Base-by-base conservation (phyloP, 345 rosid species). In the Lumnitzera racemosa region DNA sequence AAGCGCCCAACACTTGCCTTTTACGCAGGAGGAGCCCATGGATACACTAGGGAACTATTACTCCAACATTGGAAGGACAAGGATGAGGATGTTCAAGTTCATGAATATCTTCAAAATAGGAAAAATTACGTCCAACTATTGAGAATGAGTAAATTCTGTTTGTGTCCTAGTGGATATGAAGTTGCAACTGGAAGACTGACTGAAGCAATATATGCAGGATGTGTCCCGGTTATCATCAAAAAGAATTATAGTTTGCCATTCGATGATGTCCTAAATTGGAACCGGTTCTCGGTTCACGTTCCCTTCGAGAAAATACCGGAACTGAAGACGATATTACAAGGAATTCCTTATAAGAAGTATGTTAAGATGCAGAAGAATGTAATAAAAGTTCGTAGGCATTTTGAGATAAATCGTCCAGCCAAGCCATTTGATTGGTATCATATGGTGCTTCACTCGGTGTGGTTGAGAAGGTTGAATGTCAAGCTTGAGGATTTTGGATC, bases 1-100 rank as follows among this genome's bases (percentile, higher is more conserved):
- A 70, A 84, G 13, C 78, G 91, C 5, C 51, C 79, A 1, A 78
- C 72, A 67, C 71, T 88, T 0, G 85, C 91, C 1, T 88, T 90
- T 69, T 88, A 88, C 3, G 83, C 96, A 0, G 96, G 97, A 0
- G 86, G 96, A 15, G 56, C 56, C 15, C 96, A 88, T 7, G 91
- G 97, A 4, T 51, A 64, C 57, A 78, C 84, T 1, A 69, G 96
- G 0, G 61, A 72, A 36, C 59, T 67, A 50, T 50, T 90, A 29
- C 51, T 90, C 5, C 14, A 73, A 20, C 79, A 78, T 3, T 90
- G 96, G 97, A 88, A 82, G 67, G 83, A 61, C 47, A 85, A 78
- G 61, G 96, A 86, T 47, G 61, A 66, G 0, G 73, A 86, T 48
- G 60, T 90, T 9, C 82, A 62, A 2, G 89, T 90, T 1, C 70